Evolutionary conservation across 352 stramenopile species (phyloP).

Genomic region (Pythium dissimile): DNA sequence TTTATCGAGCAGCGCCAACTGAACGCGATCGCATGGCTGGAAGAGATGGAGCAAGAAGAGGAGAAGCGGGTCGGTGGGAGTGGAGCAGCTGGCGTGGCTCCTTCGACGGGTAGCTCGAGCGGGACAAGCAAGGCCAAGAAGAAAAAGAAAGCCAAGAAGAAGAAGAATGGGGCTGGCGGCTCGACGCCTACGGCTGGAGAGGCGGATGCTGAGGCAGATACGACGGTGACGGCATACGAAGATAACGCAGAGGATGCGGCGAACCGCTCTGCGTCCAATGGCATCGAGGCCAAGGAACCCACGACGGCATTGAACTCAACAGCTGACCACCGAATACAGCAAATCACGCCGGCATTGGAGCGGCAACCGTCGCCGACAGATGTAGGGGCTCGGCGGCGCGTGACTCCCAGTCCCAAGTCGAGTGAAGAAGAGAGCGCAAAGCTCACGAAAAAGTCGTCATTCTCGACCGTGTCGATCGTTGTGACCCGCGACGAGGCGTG

Average conservation of each 20-base stretch:
- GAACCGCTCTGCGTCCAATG: too few relatives aligned
- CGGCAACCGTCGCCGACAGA: not conserved
- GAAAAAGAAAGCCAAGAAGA: conserved; percentile 76
- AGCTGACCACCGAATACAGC: conserved; percentile 20
- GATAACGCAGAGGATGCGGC: conserved; percentile 6
- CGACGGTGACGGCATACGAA: conserved; percentile 47
- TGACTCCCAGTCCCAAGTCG: not conserved
- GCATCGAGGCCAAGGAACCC: too few relatives aligned
- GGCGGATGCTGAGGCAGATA: conserved; percentile 24
- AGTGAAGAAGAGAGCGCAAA: not conserved
- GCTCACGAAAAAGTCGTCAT: conserved; percentile 15
- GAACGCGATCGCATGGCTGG: conserved; percentile 49
- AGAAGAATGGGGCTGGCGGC: conserved; percentile 23
- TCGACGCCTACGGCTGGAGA: conserved; percentile 3
- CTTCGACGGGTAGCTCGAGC: not conserved
- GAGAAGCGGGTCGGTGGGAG: conserved; percentile 3
- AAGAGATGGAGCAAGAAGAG: conserved; percentile 21
- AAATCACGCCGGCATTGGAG: not conserved
- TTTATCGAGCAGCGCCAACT: conserved; percentile 40
- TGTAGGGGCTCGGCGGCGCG: not conserved
- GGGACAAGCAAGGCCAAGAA: conserved; percentile 38
- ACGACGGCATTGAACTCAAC: too few relatives aligned
- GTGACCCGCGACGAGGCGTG: conserved; percentile 75
- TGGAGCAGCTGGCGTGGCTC: not conserved
- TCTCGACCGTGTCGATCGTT: conserved; percentile 15